Percentiles rank a stretch among this genome's conserved stretches.
These are phyloP conservation scores for Nemania sp. DNA, from an alignment of 2,329 filamentous ascomycete species.

Conservation along the genomic window DNA sequence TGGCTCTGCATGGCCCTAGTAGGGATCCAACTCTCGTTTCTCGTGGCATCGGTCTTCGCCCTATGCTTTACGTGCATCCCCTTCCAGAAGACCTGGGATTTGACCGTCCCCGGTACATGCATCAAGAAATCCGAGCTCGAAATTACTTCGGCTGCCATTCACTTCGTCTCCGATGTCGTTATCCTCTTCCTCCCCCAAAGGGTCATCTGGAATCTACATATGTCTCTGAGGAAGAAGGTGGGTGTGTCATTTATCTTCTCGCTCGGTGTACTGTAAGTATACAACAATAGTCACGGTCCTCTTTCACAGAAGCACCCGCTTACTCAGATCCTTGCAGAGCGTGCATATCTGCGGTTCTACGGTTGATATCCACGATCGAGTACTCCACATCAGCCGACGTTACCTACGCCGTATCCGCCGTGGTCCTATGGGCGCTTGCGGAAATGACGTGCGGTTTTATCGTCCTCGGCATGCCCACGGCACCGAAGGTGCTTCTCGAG, in stretches of 20 bases:
- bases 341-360: conserved; percentile 46
- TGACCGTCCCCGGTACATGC: conserved; percentile 25
- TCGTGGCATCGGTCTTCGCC: conserved; percentile 23
- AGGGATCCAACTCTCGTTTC: conserved; percentile 20
- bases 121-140: conserved; percentile 26
- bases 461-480: conserved; percentile 45
- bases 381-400: conserved; percentile 39
- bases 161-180: conserved; percentile 24
- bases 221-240: conserved; percentile 39
- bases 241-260: conserved; percentile 42
- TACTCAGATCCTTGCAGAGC: conserved; percentile 39
- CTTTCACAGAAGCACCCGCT: background rate
- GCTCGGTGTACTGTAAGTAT: conserved; percentile 37
- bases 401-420: conserved; percentile 45
- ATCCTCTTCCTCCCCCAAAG: conserved; percentile 21
- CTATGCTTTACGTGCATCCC: conserved; percentile 26
- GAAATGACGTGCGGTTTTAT: conserved; percentile 54
- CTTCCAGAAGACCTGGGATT: conserved; percentile 27
- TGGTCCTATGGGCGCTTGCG: conserved; percentile 50
- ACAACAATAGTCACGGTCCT: background rate
- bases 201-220: conserved; percentile 33
- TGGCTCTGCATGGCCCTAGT: conserved; percentile 23
- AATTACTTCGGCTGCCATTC: conserved; percentile 25
- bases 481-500: conserved; percentile 44
- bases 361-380: conserved; percentile 42